Conservation (phyloP, 2,329 filamentous ascomycete species). For the Beauveria pseudobassiana region DNA sequence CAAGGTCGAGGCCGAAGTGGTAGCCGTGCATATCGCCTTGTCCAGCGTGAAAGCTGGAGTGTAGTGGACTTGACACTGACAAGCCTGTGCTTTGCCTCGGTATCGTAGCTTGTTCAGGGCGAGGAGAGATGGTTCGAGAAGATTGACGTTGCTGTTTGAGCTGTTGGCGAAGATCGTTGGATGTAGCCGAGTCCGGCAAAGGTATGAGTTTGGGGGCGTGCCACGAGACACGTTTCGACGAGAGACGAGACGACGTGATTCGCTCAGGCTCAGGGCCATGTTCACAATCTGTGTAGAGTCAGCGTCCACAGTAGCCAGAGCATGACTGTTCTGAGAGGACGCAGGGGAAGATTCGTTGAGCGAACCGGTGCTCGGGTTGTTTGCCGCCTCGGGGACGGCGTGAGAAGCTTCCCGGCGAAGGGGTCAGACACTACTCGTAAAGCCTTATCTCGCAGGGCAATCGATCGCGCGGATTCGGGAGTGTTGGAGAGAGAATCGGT, state of each 20-base stretch:
- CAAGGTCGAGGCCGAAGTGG: slow-evolving; percentile 70
- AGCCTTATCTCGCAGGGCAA: background rate
- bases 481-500: background rate
- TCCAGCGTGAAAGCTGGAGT: slow-evolving; percentile 33
- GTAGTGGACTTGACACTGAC: slow-evolving; percentile 37
- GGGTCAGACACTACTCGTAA: slow-evolving; percentile 4
- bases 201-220: slow-evolving; percentile 42
- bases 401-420: background rate
- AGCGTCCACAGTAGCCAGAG: slow-evolving; percentile 44
- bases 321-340: slow-evolving; percentile 16
- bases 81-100: slow-evolving; percentile 34
- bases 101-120: slow-evolving; percentile 35
- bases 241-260: slow-evolving; percentile 62
- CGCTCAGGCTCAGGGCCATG: slow-evolving; percentile 82
- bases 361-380: background rate
- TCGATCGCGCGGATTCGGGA: background rate
- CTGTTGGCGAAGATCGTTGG: slow-evolving; percentile 58
- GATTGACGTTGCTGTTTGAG: slow-evolving; percentile 62
- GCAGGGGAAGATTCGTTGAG: slow-evolving; percentile 7
- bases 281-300: slow-evolving; percentile 88
- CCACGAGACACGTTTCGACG: slow-evolving; percentile 47
- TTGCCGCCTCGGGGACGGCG: background rate
- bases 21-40: slow-evolving; percentile 47
- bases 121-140: slow-evolving; percentile 55
- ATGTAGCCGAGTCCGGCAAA: slow-evolving; percentile 43